Conservation (phyloP, 2,329 filamentous ascomycete genomes). For the Cylindrodendrum hubeiense region DNA sequence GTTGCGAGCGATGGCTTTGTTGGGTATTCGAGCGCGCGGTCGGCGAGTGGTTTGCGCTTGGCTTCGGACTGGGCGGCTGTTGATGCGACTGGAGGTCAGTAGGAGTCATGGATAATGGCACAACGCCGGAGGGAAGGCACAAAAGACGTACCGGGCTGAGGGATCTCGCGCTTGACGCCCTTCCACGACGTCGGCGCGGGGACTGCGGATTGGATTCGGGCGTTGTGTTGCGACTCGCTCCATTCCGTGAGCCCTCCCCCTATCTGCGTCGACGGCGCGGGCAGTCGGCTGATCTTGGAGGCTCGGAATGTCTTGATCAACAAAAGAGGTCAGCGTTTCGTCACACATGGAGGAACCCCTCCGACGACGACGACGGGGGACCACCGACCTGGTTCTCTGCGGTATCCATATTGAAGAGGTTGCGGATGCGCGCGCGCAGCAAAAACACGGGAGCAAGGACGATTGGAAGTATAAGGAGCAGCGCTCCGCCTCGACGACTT, state of each 20-base stretch:
- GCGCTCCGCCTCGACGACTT: constrained; percentile 44
- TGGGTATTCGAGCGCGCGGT: constrained; percentile 66
- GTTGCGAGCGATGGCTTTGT: constrained; percentile 54
- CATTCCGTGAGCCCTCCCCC: constrained; percentile 63
- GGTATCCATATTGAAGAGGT: constrained; percentile 47
- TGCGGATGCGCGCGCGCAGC: constrained; percentile 36
- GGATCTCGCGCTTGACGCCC: constrained; percentile 64
- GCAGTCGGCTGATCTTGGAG: constrained; percentile 50
- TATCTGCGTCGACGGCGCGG: constrained; percentile 43
- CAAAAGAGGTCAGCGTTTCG: constrained; percentile 11
- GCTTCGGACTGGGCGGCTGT: constrained; percentile 66
- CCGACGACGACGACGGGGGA: background rate
- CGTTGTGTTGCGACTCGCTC: constrained; percentile 71
- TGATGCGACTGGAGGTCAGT: constrained; percentile 32
- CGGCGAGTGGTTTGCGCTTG: constrained; percentile 71
- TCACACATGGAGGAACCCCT: background rate
- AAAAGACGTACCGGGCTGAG: constrained; percentile 55
- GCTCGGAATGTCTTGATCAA: constrained; percentile 42
- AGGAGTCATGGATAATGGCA: background rate
- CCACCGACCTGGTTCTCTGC: constrained; percentile 47
- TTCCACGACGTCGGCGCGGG: constrained; percentile 55
- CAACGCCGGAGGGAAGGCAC: background rate
- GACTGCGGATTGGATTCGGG: constrained; percentile 59
- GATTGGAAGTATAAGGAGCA: constrained; percentile 52
- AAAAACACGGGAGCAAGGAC: constrained; percentile 42